Conservation (phyloP, 2,329 filamentous ascomycete genomes). For the Calycina marina region DNA sequence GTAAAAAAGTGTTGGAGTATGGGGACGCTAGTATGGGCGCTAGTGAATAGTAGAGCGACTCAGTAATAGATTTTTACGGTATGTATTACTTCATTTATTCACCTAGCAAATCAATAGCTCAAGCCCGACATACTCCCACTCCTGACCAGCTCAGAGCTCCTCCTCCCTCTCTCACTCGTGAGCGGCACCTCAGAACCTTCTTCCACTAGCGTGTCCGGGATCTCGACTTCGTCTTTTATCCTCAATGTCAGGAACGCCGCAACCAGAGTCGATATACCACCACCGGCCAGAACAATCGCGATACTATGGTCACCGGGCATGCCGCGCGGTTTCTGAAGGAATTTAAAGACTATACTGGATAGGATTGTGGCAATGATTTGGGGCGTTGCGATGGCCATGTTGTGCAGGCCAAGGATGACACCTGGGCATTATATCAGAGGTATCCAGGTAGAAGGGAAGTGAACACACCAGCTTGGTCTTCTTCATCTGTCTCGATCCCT, state of each 20-base stretch:
- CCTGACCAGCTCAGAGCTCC: conserved; percentile 6
- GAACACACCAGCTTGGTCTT: conserved; percentile 8
- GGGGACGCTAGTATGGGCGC: too few relatives aligned
- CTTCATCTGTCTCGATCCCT: conserved; percentile 7
- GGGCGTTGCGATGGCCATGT: conserved; percentile 82
- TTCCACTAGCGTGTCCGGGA: conserved; percentile 9
- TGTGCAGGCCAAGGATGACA: conserved; percentile 87
- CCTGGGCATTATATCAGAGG: conserved; percentile 23
- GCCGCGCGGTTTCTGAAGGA: conserved; percentile 77
- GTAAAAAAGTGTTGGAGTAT: too few relatives aligned
- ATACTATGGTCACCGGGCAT: conserved; percentile 76
- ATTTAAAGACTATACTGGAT: conserved; percentile 70
- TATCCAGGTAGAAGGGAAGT: neutral
- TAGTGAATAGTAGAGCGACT: too few relatives aligned
- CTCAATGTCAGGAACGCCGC: conserved; percentile 48
- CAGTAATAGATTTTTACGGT: too few relatives aligned
- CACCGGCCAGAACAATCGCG: conserved; percentile 71
- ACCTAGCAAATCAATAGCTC: conserved; percentile 11
- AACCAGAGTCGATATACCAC: conserved; percentile 62
- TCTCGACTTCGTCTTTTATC: conserved; percentile 20
- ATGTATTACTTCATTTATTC: too few relatives aligned
- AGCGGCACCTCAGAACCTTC: conserved; percentile 4
- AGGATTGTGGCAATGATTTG: conserved; percentile 82
- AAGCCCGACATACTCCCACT: conserved; percentile 9
- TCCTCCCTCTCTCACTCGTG: conserved; percentile 4